These are phyloP conservation scores for Ogataea glucozyma DNA, from an alignment of 805 yeast species.

Conservation along the genomic window DNA sequence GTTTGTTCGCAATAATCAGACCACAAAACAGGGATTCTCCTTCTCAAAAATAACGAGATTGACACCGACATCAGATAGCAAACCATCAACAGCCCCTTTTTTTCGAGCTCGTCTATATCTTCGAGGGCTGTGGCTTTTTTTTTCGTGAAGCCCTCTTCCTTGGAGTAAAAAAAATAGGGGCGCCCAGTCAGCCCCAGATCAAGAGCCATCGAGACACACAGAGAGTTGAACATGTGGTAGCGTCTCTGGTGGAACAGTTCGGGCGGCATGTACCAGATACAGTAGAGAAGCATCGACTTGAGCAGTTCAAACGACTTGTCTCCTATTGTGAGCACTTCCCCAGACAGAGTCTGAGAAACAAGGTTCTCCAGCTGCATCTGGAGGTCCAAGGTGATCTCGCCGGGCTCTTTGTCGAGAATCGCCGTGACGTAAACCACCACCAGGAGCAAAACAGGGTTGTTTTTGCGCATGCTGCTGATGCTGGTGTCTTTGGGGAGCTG, in stretches of 20 bases:
- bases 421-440: conserved; percentile 65
- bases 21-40: conserved; percentile 65
- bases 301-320: conserved; percentile 68
- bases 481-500: conserved; percentile 46
- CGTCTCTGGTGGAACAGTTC: conserved; percentile 80
- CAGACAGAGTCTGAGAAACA: conserved; percentile 49
- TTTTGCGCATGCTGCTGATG: conserved; percentile 48
- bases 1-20: conserved; percentile 64
- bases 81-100: conserved; percentile 52
- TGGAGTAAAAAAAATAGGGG: conserved; percentile 43
- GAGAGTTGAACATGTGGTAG: conserved; percentile 64
- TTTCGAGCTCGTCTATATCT: conserved; percentile 45
- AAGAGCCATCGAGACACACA: conserved; percentile 67
- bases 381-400: conserved; percentile 37
- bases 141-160: conserved; percentile 42
- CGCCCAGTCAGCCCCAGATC: conserved; percentile 74
- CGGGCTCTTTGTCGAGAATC: conserved; percentile 35
- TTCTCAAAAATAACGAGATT: conserved; percentile 62
- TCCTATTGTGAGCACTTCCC: conserved; percentile 69
- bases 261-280: conserved; percentile 82
- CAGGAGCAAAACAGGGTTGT: conserved; percentile 62
- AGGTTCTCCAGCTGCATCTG: conserved; percentile 53
- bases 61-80: conserved; percentile 65
- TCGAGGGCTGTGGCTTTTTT: conserved; percentile 39
- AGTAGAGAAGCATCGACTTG: conserved; percentile 58